Evolutionary conservation across 352 stramenopile species (phyloP).

Genomic region (Elongisporangium undulatum): DNA sequence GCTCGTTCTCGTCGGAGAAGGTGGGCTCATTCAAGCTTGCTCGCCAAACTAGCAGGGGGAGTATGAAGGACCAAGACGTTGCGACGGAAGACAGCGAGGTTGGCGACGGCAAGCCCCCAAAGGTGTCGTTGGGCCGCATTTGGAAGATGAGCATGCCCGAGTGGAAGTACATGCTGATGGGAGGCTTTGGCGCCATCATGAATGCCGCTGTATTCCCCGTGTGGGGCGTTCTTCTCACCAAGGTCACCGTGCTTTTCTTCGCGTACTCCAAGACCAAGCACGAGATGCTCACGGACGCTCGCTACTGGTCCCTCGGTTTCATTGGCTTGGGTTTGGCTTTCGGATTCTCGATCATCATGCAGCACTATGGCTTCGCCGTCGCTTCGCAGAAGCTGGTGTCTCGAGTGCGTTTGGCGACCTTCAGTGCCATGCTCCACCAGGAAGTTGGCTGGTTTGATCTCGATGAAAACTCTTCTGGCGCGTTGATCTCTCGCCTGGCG

Average conservation of each 20-base stretch:
- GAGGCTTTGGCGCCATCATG: constrained; percentile 24
- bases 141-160: constrained; percentile 45
- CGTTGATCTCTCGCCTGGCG: constrained; percentile 60
- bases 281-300: constrained; percentile 41
- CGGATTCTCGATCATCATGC: constrained; percentile 34
- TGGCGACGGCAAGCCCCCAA: background rate
- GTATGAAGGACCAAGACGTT: constrained; percentile 6
- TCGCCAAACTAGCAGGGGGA: constrained; percentile 1
- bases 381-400: constrained; percentile 52
- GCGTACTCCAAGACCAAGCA: constrained; percentile 32
- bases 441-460: constrained; percentile 84
- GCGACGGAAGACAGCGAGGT: constrained; percentile 1
- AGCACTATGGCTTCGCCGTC: constrained; percentile 53
- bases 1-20: background rate
- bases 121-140: constrained; percentile 30
- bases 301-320: constrained; percentile 39
- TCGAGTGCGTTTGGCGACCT: constrained; percentile 46
- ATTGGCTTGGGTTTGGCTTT: constrained; percentile 32
- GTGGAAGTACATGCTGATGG: constrained; percentile 29
- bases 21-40: background rate
- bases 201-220: constrained; percentile 47
- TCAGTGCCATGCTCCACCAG: constrained; percentile 63
- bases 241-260: constrained; percentile 53
- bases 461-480: constrained; percentile 65
- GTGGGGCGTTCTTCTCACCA: constrained; percentile 45